A percentile compares a stretch with the other conserved stretches of the same genome.
phyloP scores from a whole-genome alignment of 768 basidiomycete species.

The Daedaleopsis nitida region DNA sequence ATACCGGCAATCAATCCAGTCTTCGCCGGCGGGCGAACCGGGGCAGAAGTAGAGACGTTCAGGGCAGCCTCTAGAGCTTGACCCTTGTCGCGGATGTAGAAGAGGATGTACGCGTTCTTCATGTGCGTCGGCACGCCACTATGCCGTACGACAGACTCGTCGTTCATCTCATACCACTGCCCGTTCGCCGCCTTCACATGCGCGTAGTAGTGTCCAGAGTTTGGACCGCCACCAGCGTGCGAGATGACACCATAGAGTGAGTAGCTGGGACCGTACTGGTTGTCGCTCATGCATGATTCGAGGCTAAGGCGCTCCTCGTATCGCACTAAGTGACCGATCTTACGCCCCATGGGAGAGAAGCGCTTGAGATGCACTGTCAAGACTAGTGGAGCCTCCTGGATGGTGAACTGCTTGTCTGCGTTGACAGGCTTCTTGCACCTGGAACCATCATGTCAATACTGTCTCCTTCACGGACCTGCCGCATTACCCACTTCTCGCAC shows the following conservation, averaged over 20 bases:
- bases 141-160: constrained; percentile 64
- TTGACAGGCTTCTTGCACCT: constrained; percentile 92
- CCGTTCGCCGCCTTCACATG: constrained; percentile 71
- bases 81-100: constrained; percentile 85
- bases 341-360: constrained; percentile 88
- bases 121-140: constrained; percentile 52
- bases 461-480: not conserved
- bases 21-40: constrained; percentile 32
- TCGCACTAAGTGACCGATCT: constrained; percentile 75
- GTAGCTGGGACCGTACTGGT: constrained; percentile 75
- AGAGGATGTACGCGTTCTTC: constrained; percentile 90
- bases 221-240: constrained; percentile 90
- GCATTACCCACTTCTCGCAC: constrained; percentile 85
- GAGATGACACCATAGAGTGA: constrained; percentile 90
- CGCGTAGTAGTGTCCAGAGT: constrained; percentile 95
- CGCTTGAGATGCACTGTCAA: constrained; percentile 95
- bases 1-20: constrained; percentile 48
- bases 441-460: not conserved
- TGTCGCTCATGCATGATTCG: constrained; percentile 81
- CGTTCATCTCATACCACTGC: constrained; percentile 93
- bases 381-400: constrained; percentile 85
- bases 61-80: constrained; percentile 68
- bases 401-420: constrained; percentile 88
- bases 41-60: constrained; percentile 28
- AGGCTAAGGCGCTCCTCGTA: constrained; percentile 79